phyloP scores from a whole-genome alignment of 371 early-diverging fungal genomes.

The Mortierella sp. region DNA sequence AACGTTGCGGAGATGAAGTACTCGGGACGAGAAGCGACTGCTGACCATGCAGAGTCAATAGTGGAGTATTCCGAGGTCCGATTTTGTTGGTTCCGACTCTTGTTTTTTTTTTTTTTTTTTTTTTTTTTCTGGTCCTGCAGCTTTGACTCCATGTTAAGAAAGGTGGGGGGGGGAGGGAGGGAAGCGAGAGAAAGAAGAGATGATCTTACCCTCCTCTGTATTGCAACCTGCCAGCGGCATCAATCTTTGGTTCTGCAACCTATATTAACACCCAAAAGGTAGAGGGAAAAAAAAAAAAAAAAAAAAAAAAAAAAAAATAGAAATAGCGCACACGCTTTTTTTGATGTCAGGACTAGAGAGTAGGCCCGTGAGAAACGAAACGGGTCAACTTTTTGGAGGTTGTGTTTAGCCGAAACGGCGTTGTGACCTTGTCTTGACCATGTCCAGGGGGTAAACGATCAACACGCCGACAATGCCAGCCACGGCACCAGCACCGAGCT shows the following conservation, averaged over 20 bases:
- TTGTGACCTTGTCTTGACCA: constrained; percentile 63
- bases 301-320: constrained; percentile 3
- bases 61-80: too few species aligned
- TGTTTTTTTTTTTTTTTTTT: constrained; percentile 3
- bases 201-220: constrained; percentile 54
- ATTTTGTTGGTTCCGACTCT: background rate
- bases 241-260: constrained; percentile 58
- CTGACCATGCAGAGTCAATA: too few species aligned
- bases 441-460: constrained; percentile 72
- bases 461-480: constrained; percentile 72
- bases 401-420: background rate
- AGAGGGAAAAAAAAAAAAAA: background rate
- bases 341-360: too few species aligned
- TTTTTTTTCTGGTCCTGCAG: constrained; percentile 2
- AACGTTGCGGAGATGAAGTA: too few species aligned
- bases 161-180: background rate
- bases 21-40: too few species aligned
- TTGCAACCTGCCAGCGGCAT: constrained; percentile 46
- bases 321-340: too few species aligned
- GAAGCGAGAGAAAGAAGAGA: background rate
- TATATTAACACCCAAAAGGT: constrained; percentile 1
- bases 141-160: background rate
- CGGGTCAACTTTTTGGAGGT: background rate
- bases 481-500: constrained; percentile 71
- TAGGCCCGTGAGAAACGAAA: constrained; percentile 19